phyloP scores from a whole-genome alignment of 257 asterid genomes.

The Capsicum rhomboideum region DNA sequence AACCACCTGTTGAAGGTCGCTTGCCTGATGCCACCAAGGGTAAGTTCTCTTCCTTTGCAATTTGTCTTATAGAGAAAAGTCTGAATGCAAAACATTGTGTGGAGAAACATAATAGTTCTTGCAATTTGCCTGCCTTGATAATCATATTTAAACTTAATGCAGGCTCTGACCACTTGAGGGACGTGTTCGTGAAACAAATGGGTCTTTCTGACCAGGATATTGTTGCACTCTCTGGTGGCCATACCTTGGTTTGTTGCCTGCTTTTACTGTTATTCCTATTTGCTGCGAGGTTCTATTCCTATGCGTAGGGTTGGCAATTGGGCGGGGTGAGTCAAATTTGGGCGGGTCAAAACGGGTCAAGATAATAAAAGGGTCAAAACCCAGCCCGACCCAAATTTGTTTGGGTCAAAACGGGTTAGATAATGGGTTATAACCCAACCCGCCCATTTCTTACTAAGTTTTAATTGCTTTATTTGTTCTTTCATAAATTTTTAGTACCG shows the following conservation, averaged over 20 bases:
- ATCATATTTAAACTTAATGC: neutral
- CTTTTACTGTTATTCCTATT: neutral
- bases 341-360: too few species aligned
- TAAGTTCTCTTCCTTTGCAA: slow-evolving; percentile 12
- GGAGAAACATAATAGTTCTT: neutral
- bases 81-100: neutral
- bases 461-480: too few species aligned
- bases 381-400: too few species aligned
- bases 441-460: too few species aligned
- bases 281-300: neutral
- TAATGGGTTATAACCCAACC: too few species aligned
- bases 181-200: slow-evolving; percentile 74
- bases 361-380: too few species aligned
- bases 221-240: slow-evolving; percentile 85
- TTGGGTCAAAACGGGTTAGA: too few species aligned
- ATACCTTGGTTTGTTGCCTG: slow-evolving; percentile 55
- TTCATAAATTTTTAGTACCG: too few species aligned
- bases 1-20: slow-evolving; percentile 77
- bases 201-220: slow-evolving; percentile 77
- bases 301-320: too few species aligned
- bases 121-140: neutral
- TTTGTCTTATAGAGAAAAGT: neutral
- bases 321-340: too few species aligned
- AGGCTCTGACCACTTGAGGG: slow-evolving; percentile 86
- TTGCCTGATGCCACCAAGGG: slow-evolving; percentile 91